These are phyloP conservation scores for Cicer arietinum DNA, from an alignment of 306 rosid species.

Conservation along the genomic window DNA sequence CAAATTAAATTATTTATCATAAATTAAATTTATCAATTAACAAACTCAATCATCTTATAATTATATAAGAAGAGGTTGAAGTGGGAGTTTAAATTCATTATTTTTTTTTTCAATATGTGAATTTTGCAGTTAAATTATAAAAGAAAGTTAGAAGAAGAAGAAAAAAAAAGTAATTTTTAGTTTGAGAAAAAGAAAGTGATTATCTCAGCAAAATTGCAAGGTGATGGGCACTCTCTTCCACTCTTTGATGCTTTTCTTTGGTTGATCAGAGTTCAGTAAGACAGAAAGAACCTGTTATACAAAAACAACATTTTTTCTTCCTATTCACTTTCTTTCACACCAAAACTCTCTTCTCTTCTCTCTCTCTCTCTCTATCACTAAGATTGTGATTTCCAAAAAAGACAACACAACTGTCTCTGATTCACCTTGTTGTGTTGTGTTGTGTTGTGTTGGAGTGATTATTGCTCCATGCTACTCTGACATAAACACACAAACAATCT, in stretches of 20 bases:
- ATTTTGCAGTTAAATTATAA: no score
- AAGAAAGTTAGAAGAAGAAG: no score
- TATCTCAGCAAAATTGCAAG: constrained; percentile 40
- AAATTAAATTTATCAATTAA: no score
- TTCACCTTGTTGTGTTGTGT: constrained; percentile 50
- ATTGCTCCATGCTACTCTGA: constrained; percentile 49
- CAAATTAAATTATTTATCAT: no score
- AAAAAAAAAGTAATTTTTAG: no score
- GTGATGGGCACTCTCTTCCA: constrained; percentile 46
- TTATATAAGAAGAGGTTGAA: no score
- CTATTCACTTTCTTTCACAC: constrained; percentile 32
- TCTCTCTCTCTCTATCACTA: constrained; percentile 52
- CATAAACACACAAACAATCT: constrained; percentile 12
- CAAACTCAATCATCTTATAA: no score
- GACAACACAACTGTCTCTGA: constrained; percentile 54
- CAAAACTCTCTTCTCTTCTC: neutral
- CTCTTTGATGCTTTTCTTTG: constrained; percentile 60
- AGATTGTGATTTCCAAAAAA: constrained; percentile 47
- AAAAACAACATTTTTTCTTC: constrained; percentile 54
- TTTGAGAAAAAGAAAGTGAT: neutral
- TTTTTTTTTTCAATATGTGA: no score
- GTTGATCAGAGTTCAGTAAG: constrained; percentile 54
- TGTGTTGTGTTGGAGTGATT: constrained; percentile 55
- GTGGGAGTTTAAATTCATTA: no score
- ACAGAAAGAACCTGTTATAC: constrained; percentile 56